Percentiles rank a stretch among this genome's conserved stretches.
Evolutionary conservation across 208 protist species (phyloP).

Genomic region (Lotmaria passim): DNA sequence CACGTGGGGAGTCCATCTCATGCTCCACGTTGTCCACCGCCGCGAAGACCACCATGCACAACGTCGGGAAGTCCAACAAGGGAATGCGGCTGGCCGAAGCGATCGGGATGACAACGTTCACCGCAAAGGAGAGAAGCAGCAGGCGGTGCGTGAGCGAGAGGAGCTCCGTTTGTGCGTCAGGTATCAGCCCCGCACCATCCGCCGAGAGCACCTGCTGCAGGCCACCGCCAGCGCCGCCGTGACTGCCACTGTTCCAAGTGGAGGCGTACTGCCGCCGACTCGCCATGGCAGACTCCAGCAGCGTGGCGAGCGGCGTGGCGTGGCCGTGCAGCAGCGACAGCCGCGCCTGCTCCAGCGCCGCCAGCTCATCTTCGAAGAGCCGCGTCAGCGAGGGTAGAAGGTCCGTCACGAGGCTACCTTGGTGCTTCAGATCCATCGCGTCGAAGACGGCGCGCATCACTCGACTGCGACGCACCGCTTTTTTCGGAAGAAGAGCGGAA

Average conservation of each 20-base stretch:
- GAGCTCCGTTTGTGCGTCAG: conserved; percentile 7
- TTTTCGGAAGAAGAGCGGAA: conserved; percentile 22
- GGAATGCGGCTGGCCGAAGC: conserved; percentile 46
- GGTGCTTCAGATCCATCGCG: conserved; percentile 57
- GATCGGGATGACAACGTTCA: conserved; percentile 72
- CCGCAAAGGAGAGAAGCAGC: conserved; percentile 53
- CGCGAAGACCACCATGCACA: conserved; percentile 65
- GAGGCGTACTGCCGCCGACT: conserved; percentile 15
- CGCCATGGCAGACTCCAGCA: conserved; percentile 15
- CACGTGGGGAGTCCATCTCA: conserved; percentile 16
- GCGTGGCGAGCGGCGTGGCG: conserved; percentile 5
- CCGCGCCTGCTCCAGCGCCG: conserved; percentile 25
- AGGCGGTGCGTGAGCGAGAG: conserved; percentile 20
- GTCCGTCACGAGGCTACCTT: conserved; percentile 34
- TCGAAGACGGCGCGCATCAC: conserved; percentile 70
- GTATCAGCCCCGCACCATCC: conserved; percentile 1
- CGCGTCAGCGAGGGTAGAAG: conserved; percentile 44
- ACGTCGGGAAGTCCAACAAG: conserved; percentile 61
- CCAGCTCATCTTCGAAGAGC: conserved; percentile 62
- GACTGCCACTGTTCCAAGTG: conserved; percentile 5
- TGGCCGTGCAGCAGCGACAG: conserved; percentile 1
- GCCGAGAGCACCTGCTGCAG: neutral
- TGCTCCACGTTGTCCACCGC: conserved; percentile 34
- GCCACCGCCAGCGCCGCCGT: neutral
- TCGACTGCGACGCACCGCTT: conserved; percentile 39